phyloP scores from a whole-genome alignment of 129 eudicot genomes.

The Saussurea involucrata region DNA sequence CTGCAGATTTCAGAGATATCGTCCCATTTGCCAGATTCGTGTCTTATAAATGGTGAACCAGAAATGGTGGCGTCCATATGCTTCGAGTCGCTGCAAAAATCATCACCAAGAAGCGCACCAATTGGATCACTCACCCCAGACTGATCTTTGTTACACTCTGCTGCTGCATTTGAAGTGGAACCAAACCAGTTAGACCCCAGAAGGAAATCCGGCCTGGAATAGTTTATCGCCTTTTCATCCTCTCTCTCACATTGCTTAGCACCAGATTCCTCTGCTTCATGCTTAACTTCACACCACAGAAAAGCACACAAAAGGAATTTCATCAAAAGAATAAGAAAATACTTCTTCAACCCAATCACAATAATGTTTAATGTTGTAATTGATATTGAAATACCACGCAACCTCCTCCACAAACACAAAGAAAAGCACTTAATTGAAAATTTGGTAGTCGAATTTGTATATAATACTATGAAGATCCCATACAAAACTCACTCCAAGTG shows the following conservation, averaged over 20 bases:
- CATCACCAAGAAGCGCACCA: constrained; percentile 53
- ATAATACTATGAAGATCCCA: background rate
- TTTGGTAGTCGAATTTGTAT: background rate
- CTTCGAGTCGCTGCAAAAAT: constrained; percentile 38
- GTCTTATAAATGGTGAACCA: constrained; percentile 19
- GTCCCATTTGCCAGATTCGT: constrained; percentile 31
- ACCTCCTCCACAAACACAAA: background rate
- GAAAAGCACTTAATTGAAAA: background rate
- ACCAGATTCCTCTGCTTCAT: constrained; percentile 38
- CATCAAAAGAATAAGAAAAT: background rate
- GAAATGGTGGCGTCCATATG: constrained; percentile 15
- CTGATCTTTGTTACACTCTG: constrained; percentile 39
- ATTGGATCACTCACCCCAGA: constrained; percentile 41
- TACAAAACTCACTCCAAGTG: background rate
- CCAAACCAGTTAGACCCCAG: constrained; percentile 64
- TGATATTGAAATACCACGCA: background rate
- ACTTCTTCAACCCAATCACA: background rate
- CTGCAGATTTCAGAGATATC: constrained; percentile 27
- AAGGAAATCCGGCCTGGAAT: constrained; percentile 59
- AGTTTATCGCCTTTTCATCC: constrained; percentile 31
- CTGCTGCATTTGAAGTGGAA: constrained; percentile 19
- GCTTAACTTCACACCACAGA: constrained; percentile 38
- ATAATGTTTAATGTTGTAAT: background rate
- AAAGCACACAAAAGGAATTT: background rate
- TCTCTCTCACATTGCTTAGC: constrained; percentile 28